Conservation (phyloP, 1,139 yeast species). For the Saccharomyces pastorianus region DNA sequence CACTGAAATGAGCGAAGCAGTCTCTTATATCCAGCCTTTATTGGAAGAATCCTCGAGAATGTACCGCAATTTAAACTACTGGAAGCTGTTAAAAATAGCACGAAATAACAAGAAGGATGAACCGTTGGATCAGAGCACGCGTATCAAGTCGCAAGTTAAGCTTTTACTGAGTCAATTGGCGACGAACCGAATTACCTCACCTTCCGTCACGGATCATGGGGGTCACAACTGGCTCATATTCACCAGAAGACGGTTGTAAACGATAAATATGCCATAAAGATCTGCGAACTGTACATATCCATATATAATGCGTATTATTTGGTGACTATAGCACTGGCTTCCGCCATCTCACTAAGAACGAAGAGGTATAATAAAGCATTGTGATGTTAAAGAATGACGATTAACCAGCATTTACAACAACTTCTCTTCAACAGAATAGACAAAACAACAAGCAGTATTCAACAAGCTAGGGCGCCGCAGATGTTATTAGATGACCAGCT, state of each 20-base stretch:
- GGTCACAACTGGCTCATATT: constrained; percentile 15
- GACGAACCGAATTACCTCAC: constrained; percentile 9
- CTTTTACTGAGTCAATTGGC: constrained; percentile 12
- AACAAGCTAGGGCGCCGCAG: neutral
- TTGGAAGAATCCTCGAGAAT: constrained; percentile 18
- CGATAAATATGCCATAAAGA: neutral
- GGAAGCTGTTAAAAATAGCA: constrained; percentile 23
- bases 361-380: neutral
- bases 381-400: neutral
- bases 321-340: neutral
- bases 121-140: neutral
- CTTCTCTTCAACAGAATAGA: neutral
- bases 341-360: neutral
- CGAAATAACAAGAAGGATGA: constrained; percentile 6
- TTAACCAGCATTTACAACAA: neutral
- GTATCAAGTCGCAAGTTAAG: constrained; percentile 4
- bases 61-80: constrained; percentile 20
- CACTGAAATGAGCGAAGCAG: neutral
- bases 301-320: neutral
- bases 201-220: constrained; percentile 7
- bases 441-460: neutral
- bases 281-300: neutral
- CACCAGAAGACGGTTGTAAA: constrained; percentile 2
- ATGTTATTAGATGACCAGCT: constrained; percentile 66
- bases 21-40: constrained; percentile 15